Base-by-base conservation (phyloP, 2,329 filamentous ascomycete genomes). In the Teratosphaeria epicoccoides region DNA sequence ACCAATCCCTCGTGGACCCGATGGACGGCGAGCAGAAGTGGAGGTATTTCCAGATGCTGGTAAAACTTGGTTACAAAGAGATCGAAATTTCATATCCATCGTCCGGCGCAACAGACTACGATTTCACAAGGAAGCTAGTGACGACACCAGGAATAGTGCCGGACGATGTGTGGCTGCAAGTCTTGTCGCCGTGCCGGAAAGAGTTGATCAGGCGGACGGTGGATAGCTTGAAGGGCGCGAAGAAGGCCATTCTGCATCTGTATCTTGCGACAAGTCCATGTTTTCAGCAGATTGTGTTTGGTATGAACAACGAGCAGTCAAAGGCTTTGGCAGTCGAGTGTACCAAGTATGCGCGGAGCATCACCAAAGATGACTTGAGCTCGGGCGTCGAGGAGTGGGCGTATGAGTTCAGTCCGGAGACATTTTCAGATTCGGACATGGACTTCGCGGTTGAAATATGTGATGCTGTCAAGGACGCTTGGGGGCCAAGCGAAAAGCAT, bases 21-120 rank as follows among this genome's bases (percentile, higher is more conserved):
- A 96, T 97, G 90, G 93, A 88, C 66, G 88, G 88, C 60, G 88
- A 95, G 47, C 89, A 96, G 76, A 97, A 97, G 74, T 93, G 86
- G 82, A 77, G 78, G 55, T 97, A 90, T 77, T 97, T 97, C 77
- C 84, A 90, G 72, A 94, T 95, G 88, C 81, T 97, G 50, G 82
- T 85, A 63, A 83, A 91, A 55, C 78, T 96, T 47, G 91, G 93
- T 61, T 97, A 94, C 78, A 97, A 96, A 73, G 91, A 97, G 73
- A 96, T 97, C 59, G 91, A 97, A 68, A 85, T 96, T 20, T 93
- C 90, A 4, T 97, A 95, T 72, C 91, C 91, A 47, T 95, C 89
- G 0, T 89, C 91, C 12, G 95, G 89, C 37, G 85, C 95, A 67
- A 95, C 87, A 64, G 93, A 97, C 73, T 97, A 90, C 74, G 88